These are phyloP conservation scores for Jacaranda mimosifolia DNA, from an alignment of 257 asterid species.

Conservation along the genomic window DNA sequence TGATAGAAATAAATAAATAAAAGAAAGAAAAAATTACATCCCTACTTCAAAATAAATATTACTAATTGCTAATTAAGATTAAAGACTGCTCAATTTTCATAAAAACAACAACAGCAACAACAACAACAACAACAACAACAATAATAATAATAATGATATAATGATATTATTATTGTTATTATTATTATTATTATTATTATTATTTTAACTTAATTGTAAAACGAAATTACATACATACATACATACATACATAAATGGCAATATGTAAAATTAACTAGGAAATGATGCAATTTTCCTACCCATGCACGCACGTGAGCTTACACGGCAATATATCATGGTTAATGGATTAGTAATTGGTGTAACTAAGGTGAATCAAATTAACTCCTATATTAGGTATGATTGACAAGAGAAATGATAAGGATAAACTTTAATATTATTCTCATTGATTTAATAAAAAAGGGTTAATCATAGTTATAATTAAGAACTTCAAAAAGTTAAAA, in stretches of 20 bases:
- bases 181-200: no score
- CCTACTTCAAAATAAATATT: background rate
- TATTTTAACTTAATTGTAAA: no score
- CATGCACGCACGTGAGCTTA: slow-evolving; percentile 19
- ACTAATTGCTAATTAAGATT: no score
- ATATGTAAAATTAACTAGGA: background rate
- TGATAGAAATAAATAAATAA: no score
- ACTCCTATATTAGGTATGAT: slow-evolving; percentile 7
- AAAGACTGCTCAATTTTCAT: no score
- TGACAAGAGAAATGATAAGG: background rate
- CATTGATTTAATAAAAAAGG: background rate
- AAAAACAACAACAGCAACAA: no score
- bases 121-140: no score
- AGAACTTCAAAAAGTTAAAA: background rate
- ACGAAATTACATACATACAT: no score
- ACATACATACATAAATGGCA: background rate
- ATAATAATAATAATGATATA: no score
- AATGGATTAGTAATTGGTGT: background rate
- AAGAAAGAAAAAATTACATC: no score
- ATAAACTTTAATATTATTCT: background rate
- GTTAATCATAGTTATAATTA: slow-evolving; percentile 7
- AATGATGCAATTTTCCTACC: background rate
- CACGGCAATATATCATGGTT: background rate
- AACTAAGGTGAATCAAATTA: background rate
- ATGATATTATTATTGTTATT: no score